phyloP scores from a whole-genome alignment of 768 basidiomycete species.

The Suillus ampliporus region DNA sequence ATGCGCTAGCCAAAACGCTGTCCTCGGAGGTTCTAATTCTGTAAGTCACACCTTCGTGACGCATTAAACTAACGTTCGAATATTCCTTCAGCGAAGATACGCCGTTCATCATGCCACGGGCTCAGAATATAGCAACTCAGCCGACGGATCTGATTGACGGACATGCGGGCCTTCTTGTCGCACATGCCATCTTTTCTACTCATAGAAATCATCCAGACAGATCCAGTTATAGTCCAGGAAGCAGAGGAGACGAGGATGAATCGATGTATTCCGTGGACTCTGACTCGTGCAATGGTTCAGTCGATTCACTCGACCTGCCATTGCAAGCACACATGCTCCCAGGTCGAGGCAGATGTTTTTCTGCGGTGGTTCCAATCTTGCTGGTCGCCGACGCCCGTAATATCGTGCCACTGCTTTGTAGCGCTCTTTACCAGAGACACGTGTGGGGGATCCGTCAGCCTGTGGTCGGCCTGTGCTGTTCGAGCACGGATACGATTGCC shows the following conservation, averaged over 20 bases:
- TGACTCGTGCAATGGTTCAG: not conserved
- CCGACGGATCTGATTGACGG: not conserved
- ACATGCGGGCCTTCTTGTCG: not conserved
- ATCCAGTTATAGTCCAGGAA: not conserved
- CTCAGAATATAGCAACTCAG: not conserved
- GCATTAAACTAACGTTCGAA: not conserved
- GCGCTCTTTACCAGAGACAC: slow-evolving; percentile 10
- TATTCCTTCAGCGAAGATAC: not conserved
- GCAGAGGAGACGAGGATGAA: not conserved
- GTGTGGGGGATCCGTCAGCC: slow-evolving; percentile 12
- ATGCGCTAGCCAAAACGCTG: not conserved
- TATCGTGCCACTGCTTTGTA: slow-evolving; percentile 5
- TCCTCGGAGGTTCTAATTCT: not conserved
- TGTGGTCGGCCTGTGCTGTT: slow-evolving; percentile 10
- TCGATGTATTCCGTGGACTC: not conserved
- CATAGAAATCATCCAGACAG: no score
- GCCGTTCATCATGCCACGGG: slow-evolving; percentile 2
- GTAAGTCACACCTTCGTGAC: not conserved
- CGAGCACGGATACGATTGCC: not conserved
- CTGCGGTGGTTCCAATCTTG: slow-evolving; percentile 9
- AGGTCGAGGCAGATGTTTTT: not conserved
- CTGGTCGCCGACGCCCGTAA: slow-evolving; percentile 9
- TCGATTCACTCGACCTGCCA: slow-evolving; percentile 9
- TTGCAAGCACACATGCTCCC: slow-evolving; percentile 10
- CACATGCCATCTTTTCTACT: not conserved